Evolutionary conservation across 1,284 basidiomycete genomes (phyloP).

Genomic region (Moniliophthora roreri): DNA sequence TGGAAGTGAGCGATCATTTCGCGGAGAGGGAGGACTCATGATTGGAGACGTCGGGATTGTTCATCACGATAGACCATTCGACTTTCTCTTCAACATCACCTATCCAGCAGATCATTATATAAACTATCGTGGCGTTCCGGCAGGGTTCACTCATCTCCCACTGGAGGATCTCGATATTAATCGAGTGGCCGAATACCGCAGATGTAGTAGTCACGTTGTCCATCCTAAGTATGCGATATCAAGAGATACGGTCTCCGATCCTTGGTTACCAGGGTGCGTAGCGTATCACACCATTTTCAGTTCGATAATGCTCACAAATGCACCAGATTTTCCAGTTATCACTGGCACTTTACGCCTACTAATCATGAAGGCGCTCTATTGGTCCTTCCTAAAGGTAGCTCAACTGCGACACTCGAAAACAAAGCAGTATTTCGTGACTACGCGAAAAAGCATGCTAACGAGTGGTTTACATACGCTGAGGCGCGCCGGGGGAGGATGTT

Average conservation of each 20-base stretch:
- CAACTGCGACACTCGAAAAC: constrained; percentile 2
- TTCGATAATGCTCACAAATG: background rate
- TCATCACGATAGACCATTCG: constrained; percentile 28
- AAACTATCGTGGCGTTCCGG: constrained; percentile 17
- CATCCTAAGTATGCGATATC: no score
- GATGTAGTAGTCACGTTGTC: constrained; percentile 8
- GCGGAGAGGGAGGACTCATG: constrained; percentile 24
- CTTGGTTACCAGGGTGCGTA: no score
- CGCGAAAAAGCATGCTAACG: constrained; percentile 5
- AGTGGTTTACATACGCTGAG: constrained; percentile 12
- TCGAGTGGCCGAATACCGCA: constrained; percentile 9
- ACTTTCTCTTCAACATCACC: constrained; percentile 36
- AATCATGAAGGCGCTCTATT: constrained; percentile 10
- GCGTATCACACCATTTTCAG: no score
- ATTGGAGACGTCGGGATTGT: constrained; percentile 31
- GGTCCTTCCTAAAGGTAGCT: constrained; percentile 11
- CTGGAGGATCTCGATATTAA: constrained; percentile 11
- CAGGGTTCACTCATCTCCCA: constrained; percentile 13
- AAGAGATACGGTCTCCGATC: no score
- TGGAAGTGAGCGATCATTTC: constrained; percentile 18
- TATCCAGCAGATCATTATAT: constrained; percentile 19
- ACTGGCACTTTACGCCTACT: constrained; percentile 4
- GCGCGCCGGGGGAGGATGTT: constrained; percentile 1
- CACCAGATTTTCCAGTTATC: background rate
- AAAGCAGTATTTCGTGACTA: constrained; percentile 6